Evolutionary conservation across 345 rosid species (phyloP).

Genomic region (Gossypium thurberi): DNA sequence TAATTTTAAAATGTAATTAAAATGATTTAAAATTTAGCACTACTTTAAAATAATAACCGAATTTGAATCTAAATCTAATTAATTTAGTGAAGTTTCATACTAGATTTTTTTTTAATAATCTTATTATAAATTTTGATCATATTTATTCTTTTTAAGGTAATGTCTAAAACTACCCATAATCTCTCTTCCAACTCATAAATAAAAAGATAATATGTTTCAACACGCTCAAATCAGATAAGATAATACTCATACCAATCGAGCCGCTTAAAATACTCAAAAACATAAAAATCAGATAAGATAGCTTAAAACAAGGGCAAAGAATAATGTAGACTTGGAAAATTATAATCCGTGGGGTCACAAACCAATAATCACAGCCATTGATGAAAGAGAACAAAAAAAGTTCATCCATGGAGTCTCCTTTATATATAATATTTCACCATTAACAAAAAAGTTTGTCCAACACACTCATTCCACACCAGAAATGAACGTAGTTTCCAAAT

Average conservation of each 20-base stretch:
- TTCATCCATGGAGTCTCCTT: background rate
- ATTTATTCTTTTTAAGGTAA: too few species aligned
- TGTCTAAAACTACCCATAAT: accelerated
- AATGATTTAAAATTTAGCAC: too few species aligned
- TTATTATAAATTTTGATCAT: too few species aligned
- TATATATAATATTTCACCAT: background rate
- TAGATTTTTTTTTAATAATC: too few species aligned
- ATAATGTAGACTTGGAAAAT: constrained; percentile 5
- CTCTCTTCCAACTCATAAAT: too few species aligned
- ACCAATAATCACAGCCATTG: constrained; percentile 23
- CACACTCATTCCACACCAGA: background rate
- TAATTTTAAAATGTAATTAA: too few species aligned
- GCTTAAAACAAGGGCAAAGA: constrained; percentile 10
- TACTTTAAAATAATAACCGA: too few species aligned
- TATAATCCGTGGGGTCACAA: constrained; percentile 5
- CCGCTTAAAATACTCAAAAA: background rate
- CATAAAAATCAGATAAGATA: background rate
- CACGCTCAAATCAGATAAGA: accelerated
- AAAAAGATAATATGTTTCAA: too few species aligned
- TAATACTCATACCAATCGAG: too few species aligned
- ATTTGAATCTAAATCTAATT: too few species aligned
- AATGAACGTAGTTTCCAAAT: constrained; percentile 26
- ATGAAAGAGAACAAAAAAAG: constrained; percentile 10
- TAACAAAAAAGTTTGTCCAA: constrained; percentile 3
- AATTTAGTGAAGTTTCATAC: too few species aligned